Percentiles rank a stretch among this genome's conserved stretches.
Evolutionary conservation across 1,284 basidiomycete species (phyloP).

Genomic region (Porogramme epimiltina): DNA sequence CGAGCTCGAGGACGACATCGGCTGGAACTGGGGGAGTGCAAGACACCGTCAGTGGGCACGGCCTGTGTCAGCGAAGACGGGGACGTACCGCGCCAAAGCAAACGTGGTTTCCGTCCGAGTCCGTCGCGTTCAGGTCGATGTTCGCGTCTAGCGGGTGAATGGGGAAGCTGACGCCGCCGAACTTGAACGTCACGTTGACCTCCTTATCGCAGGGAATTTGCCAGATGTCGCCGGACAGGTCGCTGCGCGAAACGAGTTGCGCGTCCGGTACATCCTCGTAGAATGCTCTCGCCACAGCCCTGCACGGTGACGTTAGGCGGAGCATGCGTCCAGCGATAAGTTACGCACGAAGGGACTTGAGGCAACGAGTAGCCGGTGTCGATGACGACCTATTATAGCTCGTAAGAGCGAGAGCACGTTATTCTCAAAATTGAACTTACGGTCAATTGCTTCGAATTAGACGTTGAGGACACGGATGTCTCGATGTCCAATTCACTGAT

Average conservation of each 20-base stretch:
- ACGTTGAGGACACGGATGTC: slow-evolving; percentile 41
- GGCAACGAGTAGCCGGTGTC: slow-evolving; percentile 65
- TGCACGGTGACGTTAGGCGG: slow-evolving; percentile 22
- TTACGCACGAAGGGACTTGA: slow-evolving; percentile 50
- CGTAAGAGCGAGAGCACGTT: background rate
- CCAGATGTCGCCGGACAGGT: slow-evolving; percentile 48
- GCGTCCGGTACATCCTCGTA: slow-evolving; percentile 51
- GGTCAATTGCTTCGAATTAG: slow-evolving; percentile 46
- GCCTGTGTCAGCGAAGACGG: background rate
- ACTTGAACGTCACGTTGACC: slow-evolving; percentile 60
- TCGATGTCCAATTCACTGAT: slow-evolving; percentile 39
- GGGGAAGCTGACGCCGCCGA: slow-evolving; percentile 50
- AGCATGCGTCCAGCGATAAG: background rate
- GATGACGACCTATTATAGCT: slow-evolving; percentile 39
- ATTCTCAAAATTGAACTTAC: slow-evolving; percentile 2
- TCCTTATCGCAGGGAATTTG: slow-evolving; percentile 54
- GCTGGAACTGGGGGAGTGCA: slow-evolving; percentile 28
- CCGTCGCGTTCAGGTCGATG: slow-evolving; percentile 23
- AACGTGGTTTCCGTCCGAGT: slow-evolving; percentile 16
- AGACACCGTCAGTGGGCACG: background rate
- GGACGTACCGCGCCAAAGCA: slow-evolving; percentile 28
- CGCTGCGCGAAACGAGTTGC: slow-evolving; percentile 40
- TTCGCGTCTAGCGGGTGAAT: slow-evolving; percentile 59
- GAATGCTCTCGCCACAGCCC: slow-evolving; percentile 50
- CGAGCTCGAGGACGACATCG: slow-evolving; percentile 19